Evolutionary conservation across 2,329 filamentous ascomycete genomes (phyloP).

Genomic region (Exophiala lecanii-corni): DNA sequence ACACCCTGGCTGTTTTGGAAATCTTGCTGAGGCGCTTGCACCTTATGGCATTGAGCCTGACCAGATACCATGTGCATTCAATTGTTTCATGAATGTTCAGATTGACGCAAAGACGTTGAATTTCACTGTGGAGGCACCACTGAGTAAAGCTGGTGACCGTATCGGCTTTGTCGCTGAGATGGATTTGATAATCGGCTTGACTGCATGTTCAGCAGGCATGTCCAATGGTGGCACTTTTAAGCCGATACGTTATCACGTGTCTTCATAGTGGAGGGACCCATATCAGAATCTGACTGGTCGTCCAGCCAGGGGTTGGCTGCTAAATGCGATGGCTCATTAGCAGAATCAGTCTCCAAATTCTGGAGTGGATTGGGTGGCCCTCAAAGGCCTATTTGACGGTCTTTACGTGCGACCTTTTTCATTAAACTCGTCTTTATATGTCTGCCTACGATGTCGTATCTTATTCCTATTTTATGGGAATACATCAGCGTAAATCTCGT

Average conservation of each 20-base stretch:
- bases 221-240: constrained; percentile 22
- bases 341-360: too few species aligned
- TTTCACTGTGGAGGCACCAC: constrained; percentile 26
- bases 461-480: too few species aligned
- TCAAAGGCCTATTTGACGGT: too few species aligned
- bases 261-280: too few species aligned
- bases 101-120: constrained; percentile 25
- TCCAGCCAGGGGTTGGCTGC: too few species aligned
- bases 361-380: too few species aligned
- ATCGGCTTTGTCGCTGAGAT: constrained; percentile 28
- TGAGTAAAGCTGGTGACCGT: constrained; percentile 26
- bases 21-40: constrained; percentile 24
- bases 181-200: constrained; percentile 28
- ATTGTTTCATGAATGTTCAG: constrained; percentile 29
- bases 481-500: too few species aligned
- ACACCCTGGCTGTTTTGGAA: constrained; percentile 28
- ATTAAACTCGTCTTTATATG: too few species aligned
- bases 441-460: too few species aligned
- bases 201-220: constrained; percentile 25
- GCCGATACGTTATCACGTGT: constrained; percentile 8
- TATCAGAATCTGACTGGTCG: too few species aligned
- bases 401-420: too few species aligned
- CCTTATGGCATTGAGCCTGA: constrained; percentile 23
- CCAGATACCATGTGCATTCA: constrained; percentile 27
- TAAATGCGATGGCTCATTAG: too few species aligned